Evolutionary conservation across 495 filamentous ascomycete genomes (phyloP), one percentile per base, ranked within the genome.

Genomic region (Tuber magnatum): DNA sequence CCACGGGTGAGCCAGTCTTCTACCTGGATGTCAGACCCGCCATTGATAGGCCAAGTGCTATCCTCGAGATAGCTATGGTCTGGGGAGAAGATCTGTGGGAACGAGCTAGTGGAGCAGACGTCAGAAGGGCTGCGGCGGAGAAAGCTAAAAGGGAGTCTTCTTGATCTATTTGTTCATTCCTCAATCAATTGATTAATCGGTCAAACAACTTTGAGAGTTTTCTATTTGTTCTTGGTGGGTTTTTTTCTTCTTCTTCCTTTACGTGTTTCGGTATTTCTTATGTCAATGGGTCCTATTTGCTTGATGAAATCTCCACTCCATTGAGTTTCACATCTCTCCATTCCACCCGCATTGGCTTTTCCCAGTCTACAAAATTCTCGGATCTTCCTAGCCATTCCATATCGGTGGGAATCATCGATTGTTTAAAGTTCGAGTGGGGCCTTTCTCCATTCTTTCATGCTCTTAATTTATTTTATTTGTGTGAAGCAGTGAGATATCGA

Each of bases 21-120:
- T 98, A 90, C 82, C 88, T 99, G 69, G 95, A 99, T 83, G 96
- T 99, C n/a, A 87, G 95, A 75, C 95, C 95, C 20, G 95, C 95
- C 18, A 80, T 97, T n/a, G 94, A 97, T 80, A 86, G 88, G 5
- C 94, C 93, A 2, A 92, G 88, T 0, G 89, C 89, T 18, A 92
- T 92, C 43, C 89, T 90, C 38, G 96, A 98, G 86, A 88, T 96
- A 73, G 82, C 93, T 76, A 87, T 97, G 83, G 85, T 94, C 81
- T 98, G 96, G 95, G 91, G 93, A 71, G 92, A 92, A 22, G 93
- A 97, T 85, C 89, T 97, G 7, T 99, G 95, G 95, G 95, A 91
- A 88, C 88, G 88, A 77, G 95, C 94, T 14, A 93, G 90, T 75
- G 95, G 95, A 5, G 91, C 86, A n/a, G 84, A 86, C 41, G 87